These are phyloP conservation scores for Fusarium chuoi DNA, from an alignment of 2,329 filamentous ascomycete genomes.

Conservation along the genomic window DNA sequence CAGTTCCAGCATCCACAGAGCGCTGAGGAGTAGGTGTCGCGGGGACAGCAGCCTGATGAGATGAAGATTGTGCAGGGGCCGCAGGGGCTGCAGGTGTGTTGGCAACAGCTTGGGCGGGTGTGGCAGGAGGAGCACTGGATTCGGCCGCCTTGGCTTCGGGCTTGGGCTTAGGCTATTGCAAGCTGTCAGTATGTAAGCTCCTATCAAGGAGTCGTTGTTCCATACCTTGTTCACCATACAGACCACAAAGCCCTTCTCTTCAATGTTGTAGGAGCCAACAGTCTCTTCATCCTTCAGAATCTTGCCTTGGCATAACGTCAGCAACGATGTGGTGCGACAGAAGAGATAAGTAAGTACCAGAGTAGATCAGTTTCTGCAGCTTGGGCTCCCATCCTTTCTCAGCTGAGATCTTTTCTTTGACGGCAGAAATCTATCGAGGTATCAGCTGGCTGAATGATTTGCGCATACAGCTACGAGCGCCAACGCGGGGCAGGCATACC, in stretches of 20 bases:
- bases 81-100: slow-evolving; percentile 69
- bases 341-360: slow-evolving; percentile 67
- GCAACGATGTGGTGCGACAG: slow-evolving; percentile 21
- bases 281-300: slow-evolving; percentile 98
- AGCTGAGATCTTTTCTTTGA: slow-evolving; percentile 91
- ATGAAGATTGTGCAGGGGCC: slow-evolving; percentile 51
- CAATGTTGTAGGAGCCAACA: slow-evolving; percentile 96
- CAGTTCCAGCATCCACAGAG: slow-evolving; percentile 50
- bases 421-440: slow-evolving; percentile 75
- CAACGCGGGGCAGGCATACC: slow-evolving; percentile 67
- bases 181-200: slow-evolving; percentile 21
- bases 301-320: slow-evolving; percentile 73
- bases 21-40: slow-evolving; percentile 66
- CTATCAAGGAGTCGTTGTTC: not conserved
- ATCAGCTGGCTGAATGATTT: slow-evolving; percentile 21
- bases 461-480: slow-evolving; percentile 31
- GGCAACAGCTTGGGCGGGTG: slow-evolving; percentile 64
- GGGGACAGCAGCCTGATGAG: slow-evolving; percentile 61
- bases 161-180: slow-evolving; percentile 70
- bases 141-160: slow-evolving; percentile 64
- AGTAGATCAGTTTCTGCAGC: slow-evolving; percentile 96
- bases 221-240: slow-evolving; percentile 97
- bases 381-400: slow-evolving; percentile 96
- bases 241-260: slow-evolving; percentile 99
- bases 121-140: slow-evolving; percentile 68